Conservation (phyloP, 208 protist species). For the Acanthamoeba royreba region DNA sequence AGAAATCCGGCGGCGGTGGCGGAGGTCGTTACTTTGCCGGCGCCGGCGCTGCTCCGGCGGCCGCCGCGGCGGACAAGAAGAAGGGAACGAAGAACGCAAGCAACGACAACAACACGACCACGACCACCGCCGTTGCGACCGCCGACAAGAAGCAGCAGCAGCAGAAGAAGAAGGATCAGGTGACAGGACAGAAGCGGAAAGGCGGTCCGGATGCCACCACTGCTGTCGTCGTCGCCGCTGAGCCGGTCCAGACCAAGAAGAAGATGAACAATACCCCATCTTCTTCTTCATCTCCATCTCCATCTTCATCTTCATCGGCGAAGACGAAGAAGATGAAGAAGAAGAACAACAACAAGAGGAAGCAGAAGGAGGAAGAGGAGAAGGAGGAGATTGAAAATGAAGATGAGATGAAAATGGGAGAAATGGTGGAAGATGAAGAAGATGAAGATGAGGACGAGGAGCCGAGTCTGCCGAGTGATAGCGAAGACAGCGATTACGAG, state of each 20-base stretch:
- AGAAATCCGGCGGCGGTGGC: background rate
- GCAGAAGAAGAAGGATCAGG: background rate
- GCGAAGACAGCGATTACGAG: background rate
- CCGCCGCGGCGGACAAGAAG: background rate
- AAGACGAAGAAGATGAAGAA: background rate
- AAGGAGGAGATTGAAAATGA: background rate
- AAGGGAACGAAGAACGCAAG: background rate
- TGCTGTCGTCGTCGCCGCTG: background rate
- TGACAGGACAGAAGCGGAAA: background rate
- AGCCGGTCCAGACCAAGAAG: background rate
- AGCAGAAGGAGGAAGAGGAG: background rate
- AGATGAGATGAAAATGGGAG: background rate
- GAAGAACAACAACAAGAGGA: background rate
- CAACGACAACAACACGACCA: too few species aligned
- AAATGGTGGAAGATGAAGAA: background rate
- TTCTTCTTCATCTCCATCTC: background rate
- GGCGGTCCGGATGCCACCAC: background rate
- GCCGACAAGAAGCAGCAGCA: background rate
- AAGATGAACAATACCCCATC: too few species aligned
- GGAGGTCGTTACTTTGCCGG: background rate
- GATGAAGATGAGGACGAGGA: background rate
- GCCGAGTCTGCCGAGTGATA: background rate
- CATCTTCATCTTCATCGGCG: background rate
- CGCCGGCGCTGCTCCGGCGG: background rate
- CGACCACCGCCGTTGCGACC: too few species aligned